Percentiles rank a stretch among this genome's conserved stretches.
These are phyloP conservation scores for Scheffersomyces coipomensis DNA, from an alignment of 805 yeast genomes.

Conservation along the genomic window DNA sequence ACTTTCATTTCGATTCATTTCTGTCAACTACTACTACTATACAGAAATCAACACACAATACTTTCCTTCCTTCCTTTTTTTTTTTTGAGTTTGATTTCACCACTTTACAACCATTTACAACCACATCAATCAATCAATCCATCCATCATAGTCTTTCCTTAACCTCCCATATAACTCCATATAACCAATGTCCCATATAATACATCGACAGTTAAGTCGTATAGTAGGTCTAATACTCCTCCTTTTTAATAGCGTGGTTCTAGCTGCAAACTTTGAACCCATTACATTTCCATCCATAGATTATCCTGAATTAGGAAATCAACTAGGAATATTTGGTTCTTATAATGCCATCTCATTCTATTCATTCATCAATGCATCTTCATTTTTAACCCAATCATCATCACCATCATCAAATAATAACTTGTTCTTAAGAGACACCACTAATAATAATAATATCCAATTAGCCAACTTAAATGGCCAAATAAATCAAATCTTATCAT, in stretches of 20 bases:
- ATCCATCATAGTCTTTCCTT: too few species aligned
- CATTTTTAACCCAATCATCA: conserved; percentile 11
- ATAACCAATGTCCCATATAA: too few species aligned
- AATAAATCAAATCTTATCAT: conserved; percentile 23
- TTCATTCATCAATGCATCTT: conserved; percentile 22
- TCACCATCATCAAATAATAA: conserved; percentile 8
- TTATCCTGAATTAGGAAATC: conserved; percentile 23
- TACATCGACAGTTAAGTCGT: background rate
- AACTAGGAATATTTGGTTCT: conserved; percentile 30
- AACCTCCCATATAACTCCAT: too few species aligned
- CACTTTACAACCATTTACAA: too few species aligned
- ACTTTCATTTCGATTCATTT: too few species aligned
- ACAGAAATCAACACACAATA: too few species aligned
- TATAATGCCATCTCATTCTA: conserved; percentile 29
- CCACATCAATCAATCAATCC: too few species aligned
- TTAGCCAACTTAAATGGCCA: conserved; percentile 32
- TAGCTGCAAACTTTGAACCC: conserved; percentile 3
- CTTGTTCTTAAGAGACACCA: conserved; percentile 20
- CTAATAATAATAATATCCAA: conserved; percentile 13
- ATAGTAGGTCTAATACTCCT: background rate
- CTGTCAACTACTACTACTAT: too few species aligned
- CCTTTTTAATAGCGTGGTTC: background rate
- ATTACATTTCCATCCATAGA: conserved; percentile 20
- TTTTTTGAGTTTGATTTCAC: too few species aligned
- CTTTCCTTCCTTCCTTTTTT: too few species aligned